These are phyloP conservation scores for Lactarius trivialis DNA, from an alignment of 768 basidiomycete genomes.

Conservation along the genomic window DNA sequence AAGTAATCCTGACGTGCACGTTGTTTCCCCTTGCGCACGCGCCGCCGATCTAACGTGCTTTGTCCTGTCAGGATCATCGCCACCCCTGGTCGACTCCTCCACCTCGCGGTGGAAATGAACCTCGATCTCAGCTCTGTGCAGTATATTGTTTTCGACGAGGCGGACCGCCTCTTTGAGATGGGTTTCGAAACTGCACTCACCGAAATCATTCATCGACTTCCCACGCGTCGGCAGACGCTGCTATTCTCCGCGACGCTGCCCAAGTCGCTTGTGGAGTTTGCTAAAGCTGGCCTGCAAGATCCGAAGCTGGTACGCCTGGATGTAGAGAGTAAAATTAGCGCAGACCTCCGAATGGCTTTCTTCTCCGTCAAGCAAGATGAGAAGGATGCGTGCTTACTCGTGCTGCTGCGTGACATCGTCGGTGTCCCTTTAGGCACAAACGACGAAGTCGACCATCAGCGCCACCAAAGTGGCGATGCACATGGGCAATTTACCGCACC, in stretches of 20 bases:
- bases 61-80: constrained; percentile 72
- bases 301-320: constrained; percentile 96
- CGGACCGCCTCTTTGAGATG: constrained; percentile 97
- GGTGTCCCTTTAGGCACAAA: constrained; percentile 57
- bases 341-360: constrained; percentile 91
- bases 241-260: constrained; percentile 96
- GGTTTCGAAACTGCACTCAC: constrained; percentile 90
- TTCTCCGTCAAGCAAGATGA: constrained; percentile 88
- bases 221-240: constrained; percentile 80
- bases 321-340: constrained; percentile 90
- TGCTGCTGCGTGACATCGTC: constrained; percentile 82
- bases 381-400: constrained; percentile 86
- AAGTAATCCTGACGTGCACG: constrained; percentile 91
- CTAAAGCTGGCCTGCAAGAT: constrained; percentile 91
- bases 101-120: constrained; percentile 95
- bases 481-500: constrained; percentile 50
- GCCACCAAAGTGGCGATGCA: constrained; percentile 27
- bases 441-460: constrained; percentile 28
- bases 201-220: constrained; percentile 88
- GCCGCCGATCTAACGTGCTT: constrained; percentile 14
- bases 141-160: constrained; percentile 95
- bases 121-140: constrained; percentile 81
- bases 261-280: constrained; percentile 93
- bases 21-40: constrained; percentile 21
- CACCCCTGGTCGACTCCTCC: constrained; percentile 95